Evolutionary conservation across 169 alveolate genomes (phyloP).

Genomic region (Plasmodium inui): DNA sequence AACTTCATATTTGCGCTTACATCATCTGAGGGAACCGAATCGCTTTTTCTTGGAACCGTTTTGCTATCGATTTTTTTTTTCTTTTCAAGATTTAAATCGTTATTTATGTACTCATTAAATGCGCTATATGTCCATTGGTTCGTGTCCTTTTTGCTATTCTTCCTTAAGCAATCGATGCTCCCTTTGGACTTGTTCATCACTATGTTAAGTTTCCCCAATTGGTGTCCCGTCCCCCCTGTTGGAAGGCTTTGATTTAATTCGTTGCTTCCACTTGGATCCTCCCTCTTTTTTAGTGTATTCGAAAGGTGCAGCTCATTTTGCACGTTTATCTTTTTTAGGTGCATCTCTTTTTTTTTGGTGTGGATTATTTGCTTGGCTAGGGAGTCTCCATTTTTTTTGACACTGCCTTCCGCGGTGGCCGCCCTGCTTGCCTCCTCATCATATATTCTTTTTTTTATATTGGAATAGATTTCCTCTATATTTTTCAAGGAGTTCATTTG

Average conservation of each 20-base stretch:
- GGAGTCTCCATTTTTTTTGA: not conserved
- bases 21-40: not conserved
- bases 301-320: not conserved
- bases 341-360: not conserved
- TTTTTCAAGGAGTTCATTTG: not conserved
- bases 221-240: not conserved
- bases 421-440: not conserved
- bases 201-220: not conserved
- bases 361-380: slow-evolving; percentile 3
- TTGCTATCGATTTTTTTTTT: not conserved
- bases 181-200: slow-evolving; percentile 9
- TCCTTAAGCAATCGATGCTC: slow-evolving; percentile 19
- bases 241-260: not conserved
- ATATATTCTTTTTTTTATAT: slow-evolving; percentile 13
- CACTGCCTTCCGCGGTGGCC: not conserved
- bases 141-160: not conserved
- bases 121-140: slow-evolving; percentile 13
- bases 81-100: slow-evolving; percentile 21
- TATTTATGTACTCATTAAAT: slow-evolving; percentile 18
- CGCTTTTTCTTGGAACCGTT: not conserved
- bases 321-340: not conserved
- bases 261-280: not conserved
- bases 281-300: not conserved
- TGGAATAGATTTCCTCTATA: slow-evolving; percentile 18
- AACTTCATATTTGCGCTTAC: not conserved